These are phyloP conservation scores for Acacia concinna DNA, from an alignment of 331 rosid genomes.

Conservation along the genomic window DNA sequence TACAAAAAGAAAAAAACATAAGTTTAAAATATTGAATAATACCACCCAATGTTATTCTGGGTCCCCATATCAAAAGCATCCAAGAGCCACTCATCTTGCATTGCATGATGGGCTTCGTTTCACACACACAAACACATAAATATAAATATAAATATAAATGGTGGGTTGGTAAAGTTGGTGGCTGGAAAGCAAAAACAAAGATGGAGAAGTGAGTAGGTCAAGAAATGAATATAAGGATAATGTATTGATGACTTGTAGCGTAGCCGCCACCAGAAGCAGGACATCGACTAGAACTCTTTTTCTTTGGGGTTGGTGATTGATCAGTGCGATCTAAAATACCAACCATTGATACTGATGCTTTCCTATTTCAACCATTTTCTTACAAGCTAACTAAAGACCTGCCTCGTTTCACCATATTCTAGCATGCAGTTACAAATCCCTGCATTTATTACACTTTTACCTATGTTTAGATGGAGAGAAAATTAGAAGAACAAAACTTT, in stretches of 20 bases:
- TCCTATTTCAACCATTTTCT: neutral
- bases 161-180: neutral
- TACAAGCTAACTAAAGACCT: neutral
- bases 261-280: neutral
- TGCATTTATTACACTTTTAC: neutral
- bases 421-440: neutral
- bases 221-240: neutral
- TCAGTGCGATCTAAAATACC: neutral
- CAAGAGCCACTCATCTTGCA: neutral
- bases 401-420: neutral
- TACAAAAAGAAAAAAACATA: neutral
- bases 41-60: neutral
- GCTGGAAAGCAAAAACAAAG: neutral
- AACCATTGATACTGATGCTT: conserved; percentile 19
- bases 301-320: neutral
- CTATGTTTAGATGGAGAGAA: no score
- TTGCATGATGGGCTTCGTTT: neutral
- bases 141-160: no score
- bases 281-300: neutral
- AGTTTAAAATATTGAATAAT: neutral
- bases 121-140: neutral
- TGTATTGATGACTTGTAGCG: no score
- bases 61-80: neutral
- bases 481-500: no score
- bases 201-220: neutral